These are phyloP conservation scores for Hymenoscyphus fructigenus DNA, from an alignment of 2,329 filamentous ascomycete species.

Conservation along the genomic window DNA sequence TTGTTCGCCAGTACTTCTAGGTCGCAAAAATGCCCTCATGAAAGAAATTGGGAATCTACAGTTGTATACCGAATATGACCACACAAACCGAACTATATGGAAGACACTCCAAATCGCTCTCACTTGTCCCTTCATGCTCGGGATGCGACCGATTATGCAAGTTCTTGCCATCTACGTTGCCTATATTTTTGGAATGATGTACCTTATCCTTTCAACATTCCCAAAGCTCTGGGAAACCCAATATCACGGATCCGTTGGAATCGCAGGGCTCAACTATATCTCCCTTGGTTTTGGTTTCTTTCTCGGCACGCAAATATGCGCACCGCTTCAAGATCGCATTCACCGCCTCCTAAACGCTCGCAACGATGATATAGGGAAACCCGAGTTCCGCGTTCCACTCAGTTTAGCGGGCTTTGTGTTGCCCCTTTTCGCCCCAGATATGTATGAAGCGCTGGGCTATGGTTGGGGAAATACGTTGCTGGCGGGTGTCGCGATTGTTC, in stretches of 20 bases:
- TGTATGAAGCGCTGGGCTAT: slow-evolving; percentile 35
- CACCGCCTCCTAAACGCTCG: slow-evolving; percentile 23
- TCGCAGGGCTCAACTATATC: slow-evolving; percentile 55
- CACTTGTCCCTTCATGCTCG: slow-evolving; percentile 47
- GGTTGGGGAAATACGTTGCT: slow-evolving; percentile 47
- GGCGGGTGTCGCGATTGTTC: slow-evolving; percentile 47
- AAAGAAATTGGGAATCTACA: slow-evolving; percentile 48
- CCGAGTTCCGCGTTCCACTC: slow-evolving; percentile 59
- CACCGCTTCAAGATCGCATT: slow-evolving; percentile 47
- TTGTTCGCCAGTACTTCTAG: slow-evolving; percentile 47
- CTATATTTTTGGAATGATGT: slow-evolving; percentile 52
- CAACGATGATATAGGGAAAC: slow-evolving; percentile 35
- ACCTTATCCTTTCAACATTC: slow-evolving; percentile 58
- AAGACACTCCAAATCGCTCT: slow-evolving; percentile 42
- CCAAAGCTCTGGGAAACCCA: slow-evolving; percentile 53
- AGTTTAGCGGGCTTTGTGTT: slow-evolving; percentile 21
- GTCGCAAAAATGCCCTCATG: slow-evolving; percentile 43
- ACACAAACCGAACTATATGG: slow-evolving; percentile 33
- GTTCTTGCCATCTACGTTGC: slow-evolving; percentile 51
- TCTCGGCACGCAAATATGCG: slow-evolving; percentile 36
- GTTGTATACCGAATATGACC: slow-evolving; percentile 52
- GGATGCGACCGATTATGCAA: slow-evolving; percentile 50
- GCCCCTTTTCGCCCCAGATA: slow-evolving; percentile 12
- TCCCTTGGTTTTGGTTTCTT: slow-evolving; percentile 45
- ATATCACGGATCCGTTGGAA: slow-evolving; percentile 55